Conservation (phyloP, 176 grass and related monocot species). For the Oryza punctata region DNA sequence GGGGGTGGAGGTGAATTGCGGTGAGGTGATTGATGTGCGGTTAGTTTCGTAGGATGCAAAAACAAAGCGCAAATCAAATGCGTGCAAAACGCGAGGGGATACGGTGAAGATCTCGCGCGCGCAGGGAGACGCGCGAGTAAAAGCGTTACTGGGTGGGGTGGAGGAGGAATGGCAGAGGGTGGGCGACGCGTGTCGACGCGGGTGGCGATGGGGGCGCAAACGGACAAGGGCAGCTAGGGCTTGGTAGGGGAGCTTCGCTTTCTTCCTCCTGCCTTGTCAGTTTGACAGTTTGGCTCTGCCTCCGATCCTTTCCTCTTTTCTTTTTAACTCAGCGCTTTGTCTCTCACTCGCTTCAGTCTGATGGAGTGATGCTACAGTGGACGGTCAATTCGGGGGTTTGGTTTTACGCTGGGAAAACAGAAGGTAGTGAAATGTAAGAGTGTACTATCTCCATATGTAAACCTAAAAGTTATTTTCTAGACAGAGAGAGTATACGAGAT, state of each 20-base stretch:
- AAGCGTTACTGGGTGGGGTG: no score
- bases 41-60: neutral
- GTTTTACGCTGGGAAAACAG: neutral
- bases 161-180: conserved; percentile 9
- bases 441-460: no score
- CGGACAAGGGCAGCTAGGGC: conserved; percentile 24
- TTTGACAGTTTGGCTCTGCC: neutral
- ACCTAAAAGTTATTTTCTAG: no score
- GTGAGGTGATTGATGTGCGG: neutral
- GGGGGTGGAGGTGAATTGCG: neutral
- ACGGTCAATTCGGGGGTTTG: neutral
- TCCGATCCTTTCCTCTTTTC: neutral
- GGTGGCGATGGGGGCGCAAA: conserved; percentile 14
- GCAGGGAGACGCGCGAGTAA: no score
- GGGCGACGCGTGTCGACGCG: conserved; percentile 42
- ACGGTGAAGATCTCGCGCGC: neutral
- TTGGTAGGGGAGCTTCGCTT: conserved; percentile 32
- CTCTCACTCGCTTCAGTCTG: neutral
- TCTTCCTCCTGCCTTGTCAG: neutral
- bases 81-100: neutral
- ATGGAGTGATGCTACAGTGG: neutral
- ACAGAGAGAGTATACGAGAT: no score
- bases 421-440: neutral
- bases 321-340: neutral
- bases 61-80: neutral